Base-by-base conservation (phyloP, 768 basidiomycete genomes). In the Cystofilobasidium bisporidii region DNA sequence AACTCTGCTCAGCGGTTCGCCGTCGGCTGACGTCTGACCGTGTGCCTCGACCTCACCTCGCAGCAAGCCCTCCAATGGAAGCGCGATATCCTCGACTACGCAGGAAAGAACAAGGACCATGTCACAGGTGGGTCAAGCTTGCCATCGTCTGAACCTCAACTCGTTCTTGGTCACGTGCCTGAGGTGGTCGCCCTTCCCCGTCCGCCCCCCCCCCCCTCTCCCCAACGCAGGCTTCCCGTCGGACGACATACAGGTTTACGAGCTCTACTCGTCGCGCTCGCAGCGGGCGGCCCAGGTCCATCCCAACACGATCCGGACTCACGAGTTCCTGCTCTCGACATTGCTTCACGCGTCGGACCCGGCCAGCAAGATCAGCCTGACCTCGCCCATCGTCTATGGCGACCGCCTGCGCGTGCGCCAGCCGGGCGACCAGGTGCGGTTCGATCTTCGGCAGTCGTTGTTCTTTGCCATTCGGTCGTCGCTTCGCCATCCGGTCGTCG, bases 211-310 rank as follows among this genome's bases (percentile, higher is more conserved):
- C n/a, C n/a, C n/a, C n/a, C n/a, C n/a, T n/a, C n/a, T n/a, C n/a
- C n/a, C n/a, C n/a, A n/a, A n/a, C n/a, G n/a, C n/a, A n/a, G 87
- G 87, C 9, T 86, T 84, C 71, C 88, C 88, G 0, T 77, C 79
- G 3, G 80, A 84, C 43, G 81, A 87, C 70, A 83, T 86, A 59
- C 86, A 88, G 75, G 86, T 83, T 10, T 89, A 81, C 73, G 87
- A 89, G 72, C 73, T 89, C 18, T 89, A 89, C 79, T 86, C 87
- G 76, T 82, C 84, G 5, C 79, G 78, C 50, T 72, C 82, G 18
- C 87, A 89, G 74, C 81, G 84, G 0, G 74, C 75, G n/a, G 88
- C 86, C 0, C 84, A 88, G 41, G 83, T 86, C 0, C 87, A 89
- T 71, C 82, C 83, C 0, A 78, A 79, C 2, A 68, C 86, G 1